These are phyloP conservation scores for Ciborinia camelliae DNA, from an alignment of 2,329 filamentous ascomycete genomes.

Conservation along the genomic window DNA sequence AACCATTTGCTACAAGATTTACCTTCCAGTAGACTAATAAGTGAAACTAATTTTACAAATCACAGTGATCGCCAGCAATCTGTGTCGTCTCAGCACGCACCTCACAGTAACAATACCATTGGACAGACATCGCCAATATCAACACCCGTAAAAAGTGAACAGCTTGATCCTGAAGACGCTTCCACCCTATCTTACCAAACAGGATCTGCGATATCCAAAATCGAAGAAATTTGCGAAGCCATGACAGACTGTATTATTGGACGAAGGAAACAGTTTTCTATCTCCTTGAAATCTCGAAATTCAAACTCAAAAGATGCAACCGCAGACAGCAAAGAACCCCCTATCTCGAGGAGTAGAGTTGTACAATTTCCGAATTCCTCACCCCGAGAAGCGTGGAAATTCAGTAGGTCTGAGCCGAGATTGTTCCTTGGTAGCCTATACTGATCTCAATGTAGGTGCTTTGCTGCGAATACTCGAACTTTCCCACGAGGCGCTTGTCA, in stretches of 20 bases:
- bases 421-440: conserved; percentile 21
- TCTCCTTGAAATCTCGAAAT: conserved; percentile 37
- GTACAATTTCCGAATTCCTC: conserved; percentile 49
- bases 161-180: background rate
- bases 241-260: conserved; percentile 49
- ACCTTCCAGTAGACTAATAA: conserved; percentile 21
- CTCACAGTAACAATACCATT: background rate
- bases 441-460: conserved; percentile 44
- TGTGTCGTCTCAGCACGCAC: background rate
- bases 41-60: background rate
- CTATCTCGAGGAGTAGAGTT: conserved; percentile 9
- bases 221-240: conserved; percentile 53
- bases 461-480: conserved; percentile 57
- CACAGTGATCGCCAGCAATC: background rate
- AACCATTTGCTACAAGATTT: conserved; percentile 27
- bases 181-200: conserved; percentile 25
- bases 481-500: conserved; percentile 55
- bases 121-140: background rate
- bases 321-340: background rate
- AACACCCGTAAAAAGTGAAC: background rate
- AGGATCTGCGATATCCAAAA: conserved; percentile 46
- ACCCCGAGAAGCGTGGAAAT: conserved; percentile 48
- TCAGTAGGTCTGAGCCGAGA: conserved; percentile 43
- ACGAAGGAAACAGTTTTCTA: conserved; percentile 45
- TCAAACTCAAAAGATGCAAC: background rate